phyloP scores from a whole-genome alignment of 345 rosid species.

The Fremontodendron californicum region DNA sequence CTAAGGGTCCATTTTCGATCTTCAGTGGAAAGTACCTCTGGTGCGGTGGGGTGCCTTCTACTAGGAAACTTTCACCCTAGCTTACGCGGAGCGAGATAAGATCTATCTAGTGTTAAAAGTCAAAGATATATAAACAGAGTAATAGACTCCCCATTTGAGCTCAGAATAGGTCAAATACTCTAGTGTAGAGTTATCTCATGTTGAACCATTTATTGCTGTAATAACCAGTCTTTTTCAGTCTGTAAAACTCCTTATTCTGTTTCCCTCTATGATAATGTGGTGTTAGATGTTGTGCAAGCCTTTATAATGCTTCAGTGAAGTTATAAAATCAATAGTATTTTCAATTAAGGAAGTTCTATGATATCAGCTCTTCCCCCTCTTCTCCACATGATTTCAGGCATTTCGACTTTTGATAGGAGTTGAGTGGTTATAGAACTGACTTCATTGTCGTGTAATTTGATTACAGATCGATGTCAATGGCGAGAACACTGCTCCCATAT shows the following conservation, averaged over 20 bases:
- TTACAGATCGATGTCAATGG: slow-evolving; percentile 85
- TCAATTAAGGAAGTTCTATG: neutral
- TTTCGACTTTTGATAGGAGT: neutral
- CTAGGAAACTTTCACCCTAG: neutral
- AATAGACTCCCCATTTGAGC: neutral
- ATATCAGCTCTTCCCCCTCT: neutral
- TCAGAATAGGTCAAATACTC: neutral
- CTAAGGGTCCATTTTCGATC: neutral
- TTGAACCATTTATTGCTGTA: neutral
- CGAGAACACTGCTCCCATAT: slow-evolving; percentile 60
- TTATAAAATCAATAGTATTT: neutral
- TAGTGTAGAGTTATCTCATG: neutral
- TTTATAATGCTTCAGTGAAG: neutral
- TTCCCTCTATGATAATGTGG: neutral
- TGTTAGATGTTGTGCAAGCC: neutral
- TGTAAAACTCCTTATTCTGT: neutral
- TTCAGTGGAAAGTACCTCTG: neutral
- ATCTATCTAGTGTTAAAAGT: neutral
- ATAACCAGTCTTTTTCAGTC: neutral
- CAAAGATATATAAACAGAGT: neutral
- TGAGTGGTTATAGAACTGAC: neutral
- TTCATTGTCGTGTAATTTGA: neutral
- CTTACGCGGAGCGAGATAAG: neutral
- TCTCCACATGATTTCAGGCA: neutral
- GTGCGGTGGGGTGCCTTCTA: neutral